Conservation (phyloP, 2,329 filamentous ascomycete species). For the Cercospora zeina region DNA sequence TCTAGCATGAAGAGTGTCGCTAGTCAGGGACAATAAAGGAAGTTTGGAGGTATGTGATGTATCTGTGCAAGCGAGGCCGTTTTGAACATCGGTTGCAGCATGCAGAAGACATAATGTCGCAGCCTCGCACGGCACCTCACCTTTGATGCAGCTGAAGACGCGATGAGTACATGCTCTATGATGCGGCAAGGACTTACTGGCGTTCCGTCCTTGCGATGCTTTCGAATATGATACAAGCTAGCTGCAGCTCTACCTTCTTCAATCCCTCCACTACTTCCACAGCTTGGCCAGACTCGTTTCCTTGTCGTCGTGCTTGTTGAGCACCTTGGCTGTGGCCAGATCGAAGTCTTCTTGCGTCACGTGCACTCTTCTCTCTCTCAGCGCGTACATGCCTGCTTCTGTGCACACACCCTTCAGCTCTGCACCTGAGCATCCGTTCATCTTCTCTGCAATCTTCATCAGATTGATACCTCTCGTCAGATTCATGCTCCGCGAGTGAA, state of each 20-base stretch:
- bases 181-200: conserved; percentile 19
- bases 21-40: not conserved
- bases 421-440: conserved; percentile 97
- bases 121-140: not conserved
- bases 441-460: conserved; percentile 98
- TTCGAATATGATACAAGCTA: conserved; percentile 28
- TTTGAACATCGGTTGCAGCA: not conserved
- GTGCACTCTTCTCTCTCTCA: conserved; percentile 92
- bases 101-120: not conserved
- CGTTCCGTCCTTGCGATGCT: conserved; percentile 23
- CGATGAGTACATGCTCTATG: conserved; percentile 20
- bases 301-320: conserved; percentile 99
- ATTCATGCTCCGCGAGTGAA: conserved; percentile 98
- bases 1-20: not conserved
- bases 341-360: conserved; percentile 99
- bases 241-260: not conserved
- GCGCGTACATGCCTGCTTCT: conserved; percentile 96
- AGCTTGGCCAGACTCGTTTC: conserved; percentile 87
- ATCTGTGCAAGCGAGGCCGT: not conserved
- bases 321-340: conserved; percentile 94
- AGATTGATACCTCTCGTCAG: conserved; percentile 95
- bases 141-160: not conserved
- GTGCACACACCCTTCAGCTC: conserved; percentile 99
- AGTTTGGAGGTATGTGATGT: not conserved
- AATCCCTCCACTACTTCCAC: conserved; percentile 61